phyloP scores from a whole-genome alignment of 2,329 filamentous ascomycete species.

The Cytospora piceae region DNA sequence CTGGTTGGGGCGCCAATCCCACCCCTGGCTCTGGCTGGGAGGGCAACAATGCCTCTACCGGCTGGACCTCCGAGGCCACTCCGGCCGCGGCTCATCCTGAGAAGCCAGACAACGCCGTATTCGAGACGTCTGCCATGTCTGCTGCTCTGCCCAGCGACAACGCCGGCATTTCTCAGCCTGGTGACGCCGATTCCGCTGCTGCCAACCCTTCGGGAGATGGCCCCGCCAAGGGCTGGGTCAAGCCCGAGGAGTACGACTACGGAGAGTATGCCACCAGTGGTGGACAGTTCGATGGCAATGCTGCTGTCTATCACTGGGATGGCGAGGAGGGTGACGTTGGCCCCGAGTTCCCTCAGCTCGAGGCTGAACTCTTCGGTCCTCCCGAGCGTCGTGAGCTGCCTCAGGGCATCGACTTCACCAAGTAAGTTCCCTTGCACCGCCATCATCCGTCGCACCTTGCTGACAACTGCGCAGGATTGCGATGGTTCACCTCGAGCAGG shows the following conservation, averaged over 20 bases:
- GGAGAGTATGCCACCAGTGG: conserved; percentile 36
- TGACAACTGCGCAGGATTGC: conserved; percentile 49
- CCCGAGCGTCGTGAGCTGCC: conserved; percentile 53
- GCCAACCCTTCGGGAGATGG: conserved; percentile 14
- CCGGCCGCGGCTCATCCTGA: conserved; percentile 11
- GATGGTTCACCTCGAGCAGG: conserved; percentile 59
- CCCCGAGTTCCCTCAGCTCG: conserved; percentile 70
- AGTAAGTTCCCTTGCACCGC: conserved; percentile 48
- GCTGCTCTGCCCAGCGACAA: conserved; percentile 39
- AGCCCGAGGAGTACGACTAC: conserved; percentile 55
- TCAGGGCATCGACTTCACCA: conserved; percentile 65
- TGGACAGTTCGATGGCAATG: conserved; percentile 55
- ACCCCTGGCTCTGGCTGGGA: background rate
- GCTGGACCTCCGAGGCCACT: conserved; percentile 4
- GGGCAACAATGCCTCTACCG: background rate
- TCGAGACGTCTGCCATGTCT: conserved; percentile 36
- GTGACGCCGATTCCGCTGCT: conserved; percentile 2
- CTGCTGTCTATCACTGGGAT: conserved; percentile 78
- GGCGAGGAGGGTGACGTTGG: conserved; percentile 87
- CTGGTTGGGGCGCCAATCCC: conserved; percentile 29
- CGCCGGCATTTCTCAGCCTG: conserved; percentile 1
- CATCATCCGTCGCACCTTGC: background rate
- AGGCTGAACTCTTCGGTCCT: conserved; percentile 73
- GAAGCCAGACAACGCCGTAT: background rate
- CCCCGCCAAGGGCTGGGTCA: conserved; percentile 48